Conservation (phyloP, 306 rosid genomes). For the Dryas alaskensis region DNA sequence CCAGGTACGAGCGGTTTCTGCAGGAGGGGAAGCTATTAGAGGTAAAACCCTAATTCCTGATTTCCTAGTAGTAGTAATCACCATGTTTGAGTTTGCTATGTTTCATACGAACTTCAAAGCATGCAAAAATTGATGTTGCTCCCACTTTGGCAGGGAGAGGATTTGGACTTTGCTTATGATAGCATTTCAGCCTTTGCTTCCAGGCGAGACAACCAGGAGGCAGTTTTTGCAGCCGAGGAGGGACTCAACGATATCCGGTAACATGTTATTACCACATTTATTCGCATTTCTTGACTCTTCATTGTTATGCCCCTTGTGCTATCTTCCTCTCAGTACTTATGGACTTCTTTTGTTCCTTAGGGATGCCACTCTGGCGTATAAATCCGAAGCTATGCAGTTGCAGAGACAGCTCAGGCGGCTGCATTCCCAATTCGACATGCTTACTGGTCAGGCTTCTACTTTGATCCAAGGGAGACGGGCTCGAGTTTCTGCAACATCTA, state of each 20-base stretch:
- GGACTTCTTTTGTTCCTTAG: constrained; percentile 36
- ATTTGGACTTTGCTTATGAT: constrained; percentile 84
- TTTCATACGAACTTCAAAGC: not conserved
- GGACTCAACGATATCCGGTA: constrained; percentile 82
- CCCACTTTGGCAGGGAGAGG: constrained; percentile 56
- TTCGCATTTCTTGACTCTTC: not conserved
- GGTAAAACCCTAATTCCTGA: constrained; percentile 32
- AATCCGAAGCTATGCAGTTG: constrained; percentile 72
- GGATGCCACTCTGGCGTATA: constrained; percentile 74
- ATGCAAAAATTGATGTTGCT: not conserved
- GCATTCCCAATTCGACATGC: constrained; percentile 84
- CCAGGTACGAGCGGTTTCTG: constrained; percentile 71
- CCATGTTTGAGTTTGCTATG: not conserved
- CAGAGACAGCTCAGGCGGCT: constrained; percentile 69
- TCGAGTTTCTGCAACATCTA: constrained; percentile 89
- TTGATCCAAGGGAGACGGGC: constrained; percentile 92
- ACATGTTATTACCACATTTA: not conserved
- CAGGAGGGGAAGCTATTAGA: constrained; percentile 86
- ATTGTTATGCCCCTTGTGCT: not conserved
- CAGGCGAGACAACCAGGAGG: constrained; percentile 78
- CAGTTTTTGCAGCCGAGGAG: constrained; percentile 82
- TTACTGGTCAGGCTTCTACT: constrained; percentile 69
- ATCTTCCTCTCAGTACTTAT: constrained; percentile 12
- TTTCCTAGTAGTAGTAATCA: not conserved
- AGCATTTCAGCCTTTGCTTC: constrained; percentile 93